Conservation (phyloP, 495 filamentous ascomycete species). For the Aspergillus steynii region DNA sequence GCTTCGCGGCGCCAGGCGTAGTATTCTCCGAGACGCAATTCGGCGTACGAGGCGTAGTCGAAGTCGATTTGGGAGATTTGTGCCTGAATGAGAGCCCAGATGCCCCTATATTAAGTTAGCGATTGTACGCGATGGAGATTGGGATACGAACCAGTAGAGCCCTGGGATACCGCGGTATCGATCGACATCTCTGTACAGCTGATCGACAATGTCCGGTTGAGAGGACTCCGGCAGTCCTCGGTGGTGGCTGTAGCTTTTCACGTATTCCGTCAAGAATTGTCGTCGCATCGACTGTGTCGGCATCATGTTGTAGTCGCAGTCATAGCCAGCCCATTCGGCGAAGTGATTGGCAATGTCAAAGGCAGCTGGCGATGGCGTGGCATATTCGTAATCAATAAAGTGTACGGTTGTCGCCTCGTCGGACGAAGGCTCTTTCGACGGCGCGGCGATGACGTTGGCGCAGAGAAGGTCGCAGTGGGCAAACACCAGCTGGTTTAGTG, state of each 20-base stretch:
- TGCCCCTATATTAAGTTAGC: slow-evolving; percentile 60
- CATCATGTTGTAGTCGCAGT: slow-evolving; percentile 84
- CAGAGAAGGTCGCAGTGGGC: slow-evolving; percentile 93
- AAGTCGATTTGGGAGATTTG: slow-evolving; percentile 96
- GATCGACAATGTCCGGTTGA: slow-evolving; percentile 60
- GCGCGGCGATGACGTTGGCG: slow-evolving; percentile 91
- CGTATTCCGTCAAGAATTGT: slow-evolving; percentile 82
- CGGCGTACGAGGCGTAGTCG: slow-evolving; percentile 91
- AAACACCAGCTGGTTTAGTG: slow-evolving; percentile 70
- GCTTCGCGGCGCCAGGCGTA: slow-evolving; percentile 86
- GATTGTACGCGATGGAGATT: not conserved
- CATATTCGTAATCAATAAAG: slow-evolving; percentile 99
- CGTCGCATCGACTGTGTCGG: slow-evolving; percentile 77
- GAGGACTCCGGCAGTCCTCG: slow-evolving; percentile 43
- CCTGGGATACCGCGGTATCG: slow-evolving; percentile 86
- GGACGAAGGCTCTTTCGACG: slow-evolving; percentile 30
- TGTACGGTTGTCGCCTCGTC: slow-evolving; percentile 57
- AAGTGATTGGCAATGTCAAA: slow-evolving; percentile 99
- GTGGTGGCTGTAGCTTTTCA: slow-evolving; percentile 52
- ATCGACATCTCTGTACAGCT: slow-evolving; percentile 78
- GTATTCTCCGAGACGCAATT: slow-evolving; percentile 86
- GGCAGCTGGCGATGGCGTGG: slow-evolving; percentile 89
- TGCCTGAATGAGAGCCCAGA: slow-evolving; percentile 96
- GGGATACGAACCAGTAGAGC: slow-evolving; percentile 63
- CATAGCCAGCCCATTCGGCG: slow-evolving; percentile 96